These are phyloP conservation scores for Calycina marina DNA, from an alignment of 2,329 filamentous ascomycete species.

Conservation along the genomic window DNA sequence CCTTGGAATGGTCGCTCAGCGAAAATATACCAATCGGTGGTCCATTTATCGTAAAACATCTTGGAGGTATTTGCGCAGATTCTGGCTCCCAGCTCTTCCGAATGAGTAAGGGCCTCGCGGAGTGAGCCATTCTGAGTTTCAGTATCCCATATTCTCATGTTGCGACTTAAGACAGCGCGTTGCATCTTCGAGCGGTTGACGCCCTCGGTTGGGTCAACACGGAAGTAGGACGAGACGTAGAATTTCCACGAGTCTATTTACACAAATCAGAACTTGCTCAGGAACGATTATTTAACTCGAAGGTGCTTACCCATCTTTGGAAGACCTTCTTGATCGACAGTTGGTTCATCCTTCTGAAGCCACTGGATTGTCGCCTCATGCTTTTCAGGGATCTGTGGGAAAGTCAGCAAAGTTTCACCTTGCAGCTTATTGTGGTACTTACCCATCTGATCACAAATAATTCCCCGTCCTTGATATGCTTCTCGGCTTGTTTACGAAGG, in stretches of 20 bases:
- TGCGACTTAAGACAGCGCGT: slow-evolving; percentile 57
- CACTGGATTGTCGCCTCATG: slow-evolving; percentile 59
- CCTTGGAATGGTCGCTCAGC: slow-evolving; percentile 19
- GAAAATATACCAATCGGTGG: slow-evolving; percentile 57
- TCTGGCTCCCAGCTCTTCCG: slow-evolving; percentile 55
- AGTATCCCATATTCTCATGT: slow-evolving; percentile 46
- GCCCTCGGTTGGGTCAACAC: slow-evolving; percentile 76
- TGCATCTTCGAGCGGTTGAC: slow-evolving; percentile 49
- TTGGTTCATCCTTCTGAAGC: slow-evolving; percentile 52
- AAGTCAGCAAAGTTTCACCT: slow-evolving; percentile 10
- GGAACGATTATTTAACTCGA: neutral
- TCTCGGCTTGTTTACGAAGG: slow-evolving; percentile 83
- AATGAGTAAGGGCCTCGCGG: slow-evolving; percentile 38
- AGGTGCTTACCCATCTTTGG: neutral
- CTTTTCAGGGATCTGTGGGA: slow-evolving; percentile 45
- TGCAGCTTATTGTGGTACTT: slow-evolving; percentile 31
- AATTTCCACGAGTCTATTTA: slow-evolving; percentile 79
- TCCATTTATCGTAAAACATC: slow-evolving; percentile 60
- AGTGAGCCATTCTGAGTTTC: slow-evolving; percentile 50
- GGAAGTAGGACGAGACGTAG: slow-evolving; percentile 85
- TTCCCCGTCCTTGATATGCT: slow-evolving; percentile 82
- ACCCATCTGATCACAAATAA: slow-evolving; percentile 85
- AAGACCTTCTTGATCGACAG: slow-evolving; percentile 52
- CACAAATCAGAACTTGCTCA: neutral
- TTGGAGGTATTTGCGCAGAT: slow-evolving; percentile 69